Evolutionary conservation across 176 grass and related monocot species (phyloP).

Genomic region (Phyllostachys edulis): DNA sequence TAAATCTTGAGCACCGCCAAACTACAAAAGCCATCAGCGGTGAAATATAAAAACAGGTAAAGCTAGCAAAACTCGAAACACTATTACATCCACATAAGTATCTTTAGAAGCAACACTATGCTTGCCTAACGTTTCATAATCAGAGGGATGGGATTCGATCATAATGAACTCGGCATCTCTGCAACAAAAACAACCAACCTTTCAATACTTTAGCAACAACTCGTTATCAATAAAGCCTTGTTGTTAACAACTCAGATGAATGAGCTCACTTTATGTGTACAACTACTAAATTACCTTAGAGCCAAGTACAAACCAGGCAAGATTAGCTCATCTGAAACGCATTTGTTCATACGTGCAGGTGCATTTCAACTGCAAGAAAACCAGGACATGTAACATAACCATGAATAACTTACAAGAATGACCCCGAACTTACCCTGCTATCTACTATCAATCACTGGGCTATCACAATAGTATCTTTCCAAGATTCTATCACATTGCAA

Average conservation of each 20-base stretch:
- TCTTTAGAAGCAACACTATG: not conserved
- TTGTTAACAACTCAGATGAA: conserved; percentile 7
- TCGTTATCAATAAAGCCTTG: not conserved
- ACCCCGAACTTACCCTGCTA: not conserved
- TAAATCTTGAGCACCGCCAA: conserved; percentile 3
- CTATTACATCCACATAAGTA: not conserved
- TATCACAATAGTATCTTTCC: not conserved
- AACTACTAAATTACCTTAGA: conserved; percentile 23
- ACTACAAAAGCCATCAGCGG: conserved; percentile 6
- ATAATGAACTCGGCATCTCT: not conserved
- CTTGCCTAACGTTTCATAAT: not conserved
- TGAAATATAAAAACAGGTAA: conserved; percentile 15
- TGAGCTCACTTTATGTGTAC: not conserved
- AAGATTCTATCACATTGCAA: not conserved
- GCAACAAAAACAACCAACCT: conserved; percentile 5
- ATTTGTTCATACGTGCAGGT: not conserved
- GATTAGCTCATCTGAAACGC: not conserved
- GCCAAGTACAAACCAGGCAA: not conserved
- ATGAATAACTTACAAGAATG: not conserved
- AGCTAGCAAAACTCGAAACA: conserved; percentile 15
- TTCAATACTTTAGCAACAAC: not conserved
- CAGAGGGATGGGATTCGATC: not conserved
- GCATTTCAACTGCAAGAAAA: conserved; percentile 6
- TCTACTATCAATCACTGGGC: not conserved
- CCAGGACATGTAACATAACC: not conserved